These are phyloP conservation scores for Penicillium subrubescens DNA, from an alignment of 495 filamentous ascomycete genomes.

Conservation along the genomic window DNA sequence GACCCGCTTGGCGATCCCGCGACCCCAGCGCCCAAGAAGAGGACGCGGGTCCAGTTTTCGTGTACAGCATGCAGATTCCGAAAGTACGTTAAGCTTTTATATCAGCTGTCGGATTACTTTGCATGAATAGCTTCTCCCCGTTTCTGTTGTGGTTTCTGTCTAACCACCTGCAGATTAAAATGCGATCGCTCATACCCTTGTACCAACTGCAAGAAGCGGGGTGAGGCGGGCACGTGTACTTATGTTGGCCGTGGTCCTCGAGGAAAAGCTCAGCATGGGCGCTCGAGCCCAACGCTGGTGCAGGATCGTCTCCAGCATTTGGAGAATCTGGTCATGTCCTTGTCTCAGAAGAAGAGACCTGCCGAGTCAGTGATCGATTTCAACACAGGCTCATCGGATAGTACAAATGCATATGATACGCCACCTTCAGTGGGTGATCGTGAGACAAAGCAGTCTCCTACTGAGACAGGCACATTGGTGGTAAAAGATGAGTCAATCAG, in stretches of 20 bases:
- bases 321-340: conserved; percentile 52
- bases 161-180: conserved; percentile 43
- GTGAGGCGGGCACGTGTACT: conserved; percentile 43
- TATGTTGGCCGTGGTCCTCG: conserved; percentile 44
- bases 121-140: neutral
- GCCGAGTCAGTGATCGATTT: conserved; percentile 18
- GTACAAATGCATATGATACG: conserved; percentile 18
- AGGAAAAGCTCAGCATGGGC: conserved; percentile 35
- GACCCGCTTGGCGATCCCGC: conserved; percentile 16
- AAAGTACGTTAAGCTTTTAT: conserved; percentile 40
- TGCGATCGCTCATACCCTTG: conserved; percentile 55
- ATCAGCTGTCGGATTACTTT: neutral
- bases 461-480: conserved; percentile 64
- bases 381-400: conserved; percentile 6
- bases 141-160: neutral
- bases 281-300: conserved; percentile 40
- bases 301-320: conserved; percentile 54
- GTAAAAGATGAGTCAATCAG: conserved; percentile 53
- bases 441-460: conserved; percentile 47
- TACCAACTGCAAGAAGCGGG: conserved; percentile 51
- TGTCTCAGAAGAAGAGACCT: conserved; percentile 41
- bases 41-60: conserved; percentile 55
- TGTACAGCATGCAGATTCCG: conserved; percentile 55
- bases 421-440: conserved; percentile 66
- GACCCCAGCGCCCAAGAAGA: conserved; percentile 38